phyloP scores from a whole-genome alignment of 2,329 filamentous ascomycete species.

The Nothophaeocryptopus gaeumannii region DNA sequence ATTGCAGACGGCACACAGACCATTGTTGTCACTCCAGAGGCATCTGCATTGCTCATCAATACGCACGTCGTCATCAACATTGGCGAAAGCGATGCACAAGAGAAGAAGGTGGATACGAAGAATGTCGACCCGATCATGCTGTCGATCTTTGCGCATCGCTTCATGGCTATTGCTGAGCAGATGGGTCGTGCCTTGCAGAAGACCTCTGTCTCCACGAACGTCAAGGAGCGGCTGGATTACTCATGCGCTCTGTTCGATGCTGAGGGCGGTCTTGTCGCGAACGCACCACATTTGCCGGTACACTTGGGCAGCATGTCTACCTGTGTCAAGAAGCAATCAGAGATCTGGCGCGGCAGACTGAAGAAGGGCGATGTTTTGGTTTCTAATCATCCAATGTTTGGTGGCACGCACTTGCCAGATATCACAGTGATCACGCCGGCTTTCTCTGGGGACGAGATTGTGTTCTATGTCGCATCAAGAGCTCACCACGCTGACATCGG shows the following conservation, averaged over 20 bases:
- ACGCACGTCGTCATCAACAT: slow-evolving; percentile 90
- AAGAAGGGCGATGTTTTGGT: slow-evolving; percentile 79
- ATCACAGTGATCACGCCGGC: slow-evolving; percentile 79
- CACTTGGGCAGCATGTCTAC: slow-evolving; percentile 85
- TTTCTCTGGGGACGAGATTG: slow-evolving; percentile 70
- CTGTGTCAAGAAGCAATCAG: slow-evolving; percentile 72
- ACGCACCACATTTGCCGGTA: slow-evolving; percentile 75
- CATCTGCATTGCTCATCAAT: slow-evolving; percentile 72
- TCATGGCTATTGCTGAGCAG: slow-evolving; percentile 83
- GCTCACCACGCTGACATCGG: slow-evolving; percentile 84
- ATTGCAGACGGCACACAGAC: slow-evolving; percentile 87
- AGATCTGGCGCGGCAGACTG: slow-evolving; percentile 75
- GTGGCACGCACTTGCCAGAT: slow-evolving; percentile 79
- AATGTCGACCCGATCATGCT: slow-evolving; percentile 73
- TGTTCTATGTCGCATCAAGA: slow-evolving; percentile 78
- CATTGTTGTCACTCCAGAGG: slow-evolving; percentile 79
- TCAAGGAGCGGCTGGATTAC: slow-evolving; percentile 79
- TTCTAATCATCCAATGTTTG: slow-evolving; percentile 80
- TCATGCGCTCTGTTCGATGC: slow-evolving; percentile 79
- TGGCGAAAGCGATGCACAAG: slow-evolving; percentile 49
- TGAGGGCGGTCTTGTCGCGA: slow-evolving; percentile 72
- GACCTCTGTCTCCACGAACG: slow-evolving; percentile 75
- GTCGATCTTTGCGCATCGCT: slow-evolving; percentile 75
- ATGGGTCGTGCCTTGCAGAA: slow-evolving; percentile 79
- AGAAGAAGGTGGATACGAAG: slow-evolving; percentile 50